Percentiles rank a stretch among this genome's conserved stretches.
Conservation (phyloP, 345 rosid species). For the Sisymbrium irio region DNA sequence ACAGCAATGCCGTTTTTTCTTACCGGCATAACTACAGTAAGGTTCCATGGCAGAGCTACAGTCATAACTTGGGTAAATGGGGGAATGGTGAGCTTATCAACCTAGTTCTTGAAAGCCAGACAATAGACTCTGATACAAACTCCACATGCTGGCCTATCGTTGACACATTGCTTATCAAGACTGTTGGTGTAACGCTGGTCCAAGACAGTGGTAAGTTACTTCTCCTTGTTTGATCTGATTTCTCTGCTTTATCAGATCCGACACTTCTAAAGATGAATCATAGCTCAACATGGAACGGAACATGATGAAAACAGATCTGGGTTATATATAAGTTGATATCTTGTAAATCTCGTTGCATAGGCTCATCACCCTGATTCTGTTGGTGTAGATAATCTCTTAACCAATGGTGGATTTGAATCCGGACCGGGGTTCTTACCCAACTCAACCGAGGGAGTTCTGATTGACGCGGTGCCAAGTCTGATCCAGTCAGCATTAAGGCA, state of each 20-base stretch:
- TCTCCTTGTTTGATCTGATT: neutral
- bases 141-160: constrained; percentile 58
- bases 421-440: constrained; percentile 52
- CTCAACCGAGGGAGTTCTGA: constrained; percentile 49
- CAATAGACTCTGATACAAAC: constrained; percentile 39
- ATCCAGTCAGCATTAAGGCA: constrained; percentile 46
- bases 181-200: constrained; percentile 27
- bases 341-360: too few relatives aligned
- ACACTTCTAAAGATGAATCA: neutral
- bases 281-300: neutral
- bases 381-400: constrained; percentile 45
- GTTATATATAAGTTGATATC: too few relatives aligned
- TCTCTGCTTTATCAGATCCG: neutral
- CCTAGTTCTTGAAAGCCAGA: constrained; percentile 42
- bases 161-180: constrained; percentile 44
- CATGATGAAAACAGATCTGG: neutral
- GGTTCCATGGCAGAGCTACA: constrained; percentile 49
- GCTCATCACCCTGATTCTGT: too few relatives aligned
- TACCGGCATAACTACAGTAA: constrained; percentile 37
- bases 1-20: constrained; percentile 39
- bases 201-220: constrained; percentile 37
- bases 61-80: constrained; percentile 49
- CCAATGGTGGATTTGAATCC: constrained; percentile 58
- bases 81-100: constrained; percentile 41
- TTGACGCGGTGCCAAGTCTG: constrained; percentile 43